Base-by-base conservation (phyloP, 441 rosid species). In the Adansonia rubrostipa region DNA sequence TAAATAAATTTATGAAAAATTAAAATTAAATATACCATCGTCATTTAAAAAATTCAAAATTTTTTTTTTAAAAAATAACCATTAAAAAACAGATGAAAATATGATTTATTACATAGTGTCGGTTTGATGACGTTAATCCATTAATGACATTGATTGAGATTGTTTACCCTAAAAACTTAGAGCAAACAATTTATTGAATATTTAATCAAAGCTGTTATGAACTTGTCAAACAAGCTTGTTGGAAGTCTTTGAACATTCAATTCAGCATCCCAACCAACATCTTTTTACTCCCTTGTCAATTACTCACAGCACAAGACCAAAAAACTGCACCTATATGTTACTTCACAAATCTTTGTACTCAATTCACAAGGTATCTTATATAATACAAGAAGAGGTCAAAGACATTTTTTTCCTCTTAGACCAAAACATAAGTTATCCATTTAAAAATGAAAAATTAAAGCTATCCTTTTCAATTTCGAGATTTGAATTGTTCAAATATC, bases 201-300 rank as follows among this genome's bases (percentile, higher is more conserved):
- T 13, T 15, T 13, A 14, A 36, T 1, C 3, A 9, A 58, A 56
- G 61, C 9, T 56, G 45, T 42, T 5, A n/a, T 17, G 80, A 79
- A 73, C 82, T 60, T 72, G 82, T 73, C 85, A 67, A 79, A 28
- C 72, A 82, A 82, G 80, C 6, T 28, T 63, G 45, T 33, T 63
- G 68, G 5, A 33, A 61, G 40, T 61, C 40, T 22, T 61, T 61
- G 33, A 13, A 61, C 40, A 28, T 28, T 28, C 33, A 28, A 13
- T 58, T 2, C 14, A 42, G 45, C 79, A 62, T 81, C 73, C 45
- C 20, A 2, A 53, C 17, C 69, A 69, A 78, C 56, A 74, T 3
- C 8, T 15, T n/a, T 28, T 9, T 66, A 24, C 61, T 51, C 62
- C 54, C 24, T 63, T 19, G 33, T 40, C 77, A 33, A 69, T 28